Base-by-base conservation (phyloP, 2,329 filamentous ascomycete species). In the Microdochium paspali region DNA sequence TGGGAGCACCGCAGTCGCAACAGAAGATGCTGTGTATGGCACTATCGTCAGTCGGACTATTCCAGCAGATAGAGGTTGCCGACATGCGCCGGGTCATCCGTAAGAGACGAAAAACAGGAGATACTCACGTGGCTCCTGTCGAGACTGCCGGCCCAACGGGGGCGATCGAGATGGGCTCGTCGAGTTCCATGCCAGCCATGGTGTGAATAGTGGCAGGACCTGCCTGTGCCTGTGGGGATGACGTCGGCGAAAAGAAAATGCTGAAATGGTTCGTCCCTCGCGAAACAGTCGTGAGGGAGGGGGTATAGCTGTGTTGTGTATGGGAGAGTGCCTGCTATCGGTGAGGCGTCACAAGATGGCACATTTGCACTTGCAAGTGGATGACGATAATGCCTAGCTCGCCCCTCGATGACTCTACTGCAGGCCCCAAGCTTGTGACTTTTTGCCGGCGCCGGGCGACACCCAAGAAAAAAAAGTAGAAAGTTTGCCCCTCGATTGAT, bases 1-100 rank as follows among this genome's bases (percentile, higher is more conserved):
- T 95, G 32, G 91, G 85, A 51, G 88, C 90, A 62, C 91, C 93
- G 67, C 93, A 98, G 76, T 97, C 95, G 73, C 89, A 95, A 70
- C 93, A 98, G 49, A 98, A 85, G 62, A 97, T 95, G n/a, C 83
- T 87, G 50, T 24, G n/a, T n/a, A n/a, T n/a, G n/a, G n/a, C n/a
- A n/a, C n/a, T n/a, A 18, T 5, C 44, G 42, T 5, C 4, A 46
- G 54, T 56, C 23, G 18, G 47, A 12, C 47, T 21, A 58, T 54
- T 52, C 56, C 52, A 47, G 18, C 26, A 45, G 44, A 46, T 47
- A 44, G 35, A 44, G 50, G 35, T 26, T 45, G 45, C 43, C 30
- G 47, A 42, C 40, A 31, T 21, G 44, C 49, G 56, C 62, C 72
- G 56, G 65, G 78, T 76, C 80, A 84, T 53, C 80, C 24, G 26